Base-by-base conservation (phyloP, 2,329 filamentous ascomycete species). In the Calonectria pseudoturangicola region DNA sequence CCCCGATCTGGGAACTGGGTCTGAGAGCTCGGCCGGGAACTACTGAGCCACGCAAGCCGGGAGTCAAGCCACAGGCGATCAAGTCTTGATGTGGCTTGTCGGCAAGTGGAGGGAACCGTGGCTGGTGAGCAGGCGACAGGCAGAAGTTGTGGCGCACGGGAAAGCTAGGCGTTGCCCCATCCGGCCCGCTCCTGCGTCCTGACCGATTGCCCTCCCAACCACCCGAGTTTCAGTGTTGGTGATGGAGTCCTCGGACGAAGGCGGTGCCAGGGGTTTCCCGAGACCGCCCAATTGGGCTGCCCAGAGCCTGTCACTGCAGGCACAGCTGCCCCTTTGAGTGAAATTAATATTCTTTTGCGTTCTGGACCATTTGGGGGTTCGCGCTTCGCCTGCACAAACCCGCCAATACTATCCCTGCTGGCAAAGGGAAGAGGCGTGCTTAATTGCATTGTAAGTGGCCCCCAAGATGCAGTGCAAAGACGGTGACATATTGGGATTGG, bases 151-250 rank as follows among this genome's bases (percentile, higher is more conserved):
- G 47, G 47, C 63, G 45, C 36, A 41, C 27, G 62, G 28, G 15
- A 48, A 21, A 27, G 13, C 43, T 39, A n/a, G 64, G 30, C 30
- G 30, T 33, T 33, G 30, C 27, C 66, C 66, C 27, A 28, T 21
- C 39, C 25, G 36, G 33, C 21, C 41, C 45, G 66, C 15, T 36
- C 25, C 30, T 43, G 39, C 63, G 58, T 9, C 67, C 48, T 65
- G 28, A 63, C 56, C 60, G 36, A 68, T 63, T 68, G 56, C 66
- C 54, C 66, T 68, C 75, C 77, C 77, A 78, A 74, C 77, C 77
- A 77, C 76, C 76, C 51, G 68, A 70, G 69, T 77, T 79, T 71
- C 39, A 30, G 18, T 30, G 64, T 33, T 75, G 56, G 72, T 69
- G 66, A 72, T 70, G 66, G 50, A 73, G 70, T 68, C 60, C 54